Conservation (phyloP, 441 rosid species). For the Corymbia citriodora region DNA sequence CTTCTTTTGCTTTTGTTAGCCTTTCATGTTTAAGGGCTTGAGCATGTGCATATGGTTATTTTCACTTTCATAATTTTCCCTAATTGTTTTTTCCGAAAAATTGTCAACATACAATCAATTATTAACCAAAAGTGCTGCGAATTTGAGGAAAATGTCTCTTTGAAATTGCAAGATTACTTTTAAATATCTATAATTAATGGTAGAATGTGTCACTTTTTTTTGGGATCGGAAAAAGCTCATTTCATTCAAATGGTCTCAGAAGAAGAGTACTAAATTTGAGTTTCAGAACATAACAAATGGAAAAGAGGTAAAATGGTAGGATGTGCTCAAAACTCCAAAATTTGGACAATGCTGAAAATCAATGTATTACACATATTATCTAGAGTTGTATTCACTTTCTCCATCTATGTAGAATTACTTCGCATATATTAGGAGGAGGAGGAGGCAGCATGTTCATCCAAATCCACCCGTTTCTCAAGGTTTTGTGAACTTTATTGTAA, state of each 20-base stretch:
- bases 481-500: too few species aligned
- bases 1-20: background rate
- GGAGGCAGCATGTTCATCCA: too few species aligned
- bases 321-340: background rate
- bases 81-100: background rate
- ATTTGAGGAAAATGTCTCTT: background rate
- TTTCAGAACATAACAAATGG: too few species aligned
- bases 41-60: background rate
- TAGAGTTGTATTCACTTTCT: background rate
- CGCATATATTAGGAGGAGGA: too few species aligned
- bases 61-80: background rate
- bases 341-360: background rate
- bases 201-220: background rate
- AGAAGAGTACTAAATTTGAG: too few species aligned
- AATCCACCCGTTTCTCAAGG: too few species aligned
- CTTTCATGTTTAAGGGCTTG: background rate
- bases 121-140: background rate
- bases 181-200: background rate
- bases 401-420: background rate
- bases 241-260: too few species aligned
- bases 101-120: background rate
- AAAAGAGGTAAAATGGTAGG: background rate
- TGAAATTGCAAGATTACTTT: background rate
- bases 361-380: background rate
- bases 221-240: too few species aligned